Percentiles rank a stretch among this genome's conserved stretches.
These are phyloP conservation scores for Hypomyces perniciosus DNA, from an alignment of 2,329 filamentous ascomycete species.

Conservation along the genomic window DNA sequence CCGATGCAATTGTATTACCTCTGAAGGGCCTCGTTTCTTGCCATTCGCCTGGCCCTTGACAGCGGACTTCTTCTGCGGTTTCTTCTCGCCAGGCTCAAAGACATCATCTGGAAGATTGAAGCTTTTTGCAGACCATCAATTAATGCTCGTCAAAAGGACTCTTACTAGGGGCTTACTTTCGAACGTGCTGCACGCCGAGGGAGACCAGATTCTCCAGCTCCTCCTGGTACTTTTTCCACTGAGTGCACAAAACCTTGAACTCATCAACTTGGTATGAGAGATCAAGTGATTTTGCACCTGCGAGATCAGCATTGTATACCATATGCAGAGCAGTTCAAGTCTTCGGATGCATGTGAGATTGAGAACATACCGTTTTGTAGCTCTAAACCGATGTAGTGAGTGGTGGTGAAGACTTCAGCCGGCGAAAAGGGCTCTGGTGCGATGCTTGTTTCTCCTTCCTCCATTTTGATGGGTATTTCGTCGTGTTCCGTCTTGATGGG, in stretches of 20 bases:
- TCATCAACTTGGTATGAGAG: slow-evolving; percentile 76
- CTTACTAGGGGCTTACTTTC: slow-evolving; percentile 58
- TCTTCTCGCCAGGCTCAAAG: slow-evolving; percentile 73
- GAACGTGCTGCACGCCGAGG: slow-evolving; percentile 74
- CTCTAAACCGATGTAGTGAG: slow-evolving; percentile 88
- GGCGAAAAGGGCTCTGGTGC: slow-evolving; percentile 26
- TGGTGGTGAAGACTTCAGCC: slow-evolving; percentile 71
- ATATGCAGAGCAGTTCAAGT: neutral
- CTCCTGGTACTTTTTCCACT: slow-evolving; percentile 68
- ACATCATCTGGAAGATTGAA: slow-evolving; percentile 85
- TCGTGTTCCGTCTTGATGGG: slow-evolving; percentile 3
- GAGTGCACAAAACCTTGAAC: slow-evolving; percentile 77
- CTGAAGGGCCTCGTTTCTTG: slow-evolving; percentile 45
- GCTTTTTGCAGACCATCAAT: slow-evolving; percentile 48
- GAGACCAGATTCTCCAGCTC: slow-evolving; percentile 58
- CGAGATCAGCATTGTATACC: slow-evolving; percentile 24
- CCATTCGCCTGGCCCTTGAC: slow-evolving; percentile 33
- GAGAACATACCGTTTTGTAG: slow-evolving; percentile 60
- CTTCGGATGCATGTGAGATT: neutral
- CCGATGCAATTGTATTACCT: slow-evolving; percentile 32
- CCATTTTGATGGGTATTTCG: slow-evolving; percentile 38
- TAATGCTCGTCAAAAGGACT: neutral
- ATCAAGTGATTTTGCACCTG: slow-evolving; percentile 65
- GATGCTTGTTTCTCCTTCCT: slow-evolving; percentile 40
- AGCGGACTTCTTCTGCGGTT: slow-evolving; percentile 54